phyloP scores from a whole-genome alignment of 768 basidiomycete species.

The Lentinula raphanica region DNA sequence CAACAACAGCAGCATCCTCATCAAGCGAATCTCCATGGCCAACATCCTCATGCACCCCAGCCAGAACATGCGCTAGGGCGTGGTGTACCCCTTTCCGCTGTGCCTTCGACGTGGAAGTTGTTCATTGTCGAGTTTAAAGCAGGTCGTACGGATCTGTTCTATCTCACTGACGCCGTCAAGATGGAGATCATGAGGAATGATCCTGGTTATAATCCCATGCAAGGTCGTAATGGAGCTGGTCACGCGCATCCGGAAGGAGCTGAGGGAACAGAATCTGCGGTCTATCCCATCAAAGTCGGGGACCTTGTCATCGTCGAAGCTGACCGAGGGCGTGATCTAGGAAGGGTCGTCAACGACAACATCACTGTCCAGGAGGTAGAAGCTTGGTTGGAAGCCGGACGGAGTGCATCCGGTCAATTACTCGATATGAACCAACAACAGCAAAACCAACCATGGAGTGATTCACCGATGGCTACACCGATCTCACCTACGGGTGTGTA shows the following conservation, averaged over 20 bases:
- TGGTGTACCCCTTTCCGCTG: constrained; percentile 80
- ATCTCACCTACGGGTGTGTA: constrained; percentile 5
- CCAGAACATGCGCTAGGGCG: constrained; percentile 52
- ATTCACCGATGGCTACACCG: neutral
- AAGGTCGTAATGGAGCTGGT: neutral
- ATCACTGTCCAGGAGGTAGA: constrained; percentile 89
- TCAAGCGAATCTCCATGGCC: constrained; percentile 5
- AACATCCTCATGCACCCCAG: constrained; percentile 10
- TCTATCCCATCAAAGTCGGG: constrained; percentile 57
- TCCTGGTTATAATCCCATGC: neutral
- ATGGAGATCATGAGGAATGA: constrained; percentile 17
- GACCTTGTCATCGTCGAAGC: constrained; percentile 97
- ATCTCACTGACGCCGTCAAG: constrained; percentile 64
- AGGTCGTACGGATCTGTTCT: constrained; percentile 91
- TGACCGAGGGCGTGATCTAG: constrained; percentile 89
- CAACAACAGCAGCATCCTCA: constrained; percentile 10
- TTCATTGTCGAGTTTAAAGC: constrained; percentile 99
- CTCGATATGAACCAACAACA: constrained; percentile 33
- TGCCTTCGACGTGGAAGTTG: constrained; percentile 82
- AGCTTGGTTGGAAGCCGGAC: constrained; percentile 51
- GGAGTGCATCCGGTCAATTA: constrained; percentile 18
- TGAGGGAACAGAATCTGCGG: neutral
- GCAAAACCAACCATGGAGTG: constrained; percentile 14
- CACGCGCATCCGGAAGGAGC: neutral
- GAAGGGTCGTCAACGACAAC: constrained; percentile 86